Base-by-base conservation (phyloP, 352 stramenopile genomes). In the Globisporangium takayamanum region DNA sequence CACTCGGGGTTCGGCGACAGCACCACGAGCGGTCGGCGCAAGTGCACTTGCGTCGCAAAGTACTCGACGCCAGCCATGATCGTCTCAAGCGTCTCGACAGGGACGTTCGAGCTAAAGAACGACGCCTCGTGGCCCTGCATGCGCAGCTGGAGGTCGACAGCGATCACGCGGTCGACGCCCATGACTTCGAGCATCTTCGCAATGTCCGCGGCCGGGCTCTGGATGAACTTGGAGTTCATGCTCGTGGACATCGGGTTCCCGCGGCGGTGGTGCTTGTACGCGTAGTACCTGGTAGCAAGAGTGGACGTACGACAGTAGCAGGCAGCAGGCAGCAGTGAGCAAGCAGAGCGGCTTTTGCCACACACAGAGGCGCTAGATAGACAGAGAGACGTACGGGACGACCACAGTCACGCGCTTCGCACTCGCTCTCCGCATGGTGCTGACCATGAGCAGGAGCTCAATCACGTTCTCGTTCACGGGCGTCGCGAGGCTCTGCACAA, bases 381-480 rank as follows among this genome's bases (percentile, higher is more conserved):
- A 7, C 30, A 36, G 30, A 36, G 30, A 53, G 16, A 84, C 80
- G 69, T 77, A 97, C 68, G 93, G 93, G 26, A 98, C 89, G 49
- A 98, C 92, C 37, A 95, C 88, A 12, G 92, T 97, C 59, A 98
- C 89, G 57, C 91, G 86, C 80, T 98, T 98, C 60, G 93, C 93
- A 50, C 87, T 97, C 10, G 93, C 92, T 56, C 93, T 83, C 45
- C 91, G 86, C 77, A 96, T 93, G 42, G 91, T 96, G 63, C 88
- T 97, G 49, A 98, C 86, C 88, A 97, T 97, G 37, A 98, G 78
- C 60, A 98, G 68, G 60, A 98, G 71, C 72, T 98, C 93, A 54
- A 98, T 96, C 51, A 98, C 84, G 69, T 96, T 96, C 64, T 98
- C 93, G 63, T 98, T 98, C 52, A 97, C 91, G 15, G 93, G 93